Conservation (phyloP, 495 filamentous ascomycete genomes). For the Jackrogersella multiformis region DNA sequence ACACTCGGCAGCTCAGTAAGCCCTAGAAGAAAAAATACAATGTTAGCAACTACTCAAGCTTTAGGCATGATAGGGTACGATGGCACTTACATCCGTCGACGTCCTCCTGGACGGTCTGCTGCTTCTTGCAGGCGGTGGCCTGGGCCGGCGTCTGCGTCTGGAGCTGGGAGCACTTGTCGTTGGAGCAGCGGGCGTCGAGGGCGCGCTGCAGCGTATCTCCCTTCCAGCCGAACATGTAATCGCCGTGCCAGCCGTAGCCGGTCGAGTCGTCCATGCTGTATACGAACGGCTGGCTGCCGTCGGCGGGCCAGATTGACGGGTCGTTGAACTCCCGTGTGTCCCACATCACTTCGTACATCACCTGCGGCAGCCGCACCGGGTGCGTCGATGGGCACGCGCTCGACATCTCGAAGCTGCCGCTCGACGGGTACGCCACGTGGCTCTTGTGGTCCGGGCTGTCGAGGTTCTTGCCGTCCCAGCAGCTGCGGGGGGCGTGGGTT, state of each 20-base stretch:
- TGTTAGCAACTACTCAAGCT: slow-evolving; percentile 15
- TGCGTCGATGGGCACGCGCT: slow-evolving; percentile 53
- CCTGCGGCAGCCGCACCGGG: slow-evolving; percentile 51
- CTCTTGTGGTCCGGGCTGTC: slow-evolving; percentile 59
- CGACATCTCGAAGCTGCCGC: slow-evolving; percentile 44
- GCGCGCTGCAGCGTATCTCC: slow-evolving; percentile 54
- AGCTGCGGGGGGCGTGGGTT: slow-evolving; percentile 29
- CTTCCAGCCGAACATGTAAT: slow-evolving; percentile 58
- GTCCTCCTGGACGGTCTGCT: slow-evolving; percentile 49
- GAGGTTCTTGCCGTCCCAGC: slow-evolving; percentile 61
- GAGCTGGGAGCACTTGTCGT: slow-evolving; percentile 43
- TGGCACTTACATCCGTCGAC: slow-evolving; percentile 51
- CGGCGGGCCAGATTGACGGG: slow-evolving; percentile 50
- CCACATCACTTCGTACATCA: slow-evolving; percentile 59
- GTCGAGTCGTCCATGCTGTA: slow-evolving; percentile 46
- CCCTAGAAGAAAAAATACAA: slow-evolving; percentile 15
- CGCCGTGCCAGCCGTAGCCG: slow-evolving; percentile 54
- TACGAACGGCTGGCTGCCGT: slow-evolving; percentile 50
- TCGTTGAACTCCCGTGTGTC: slow-evolving; percentile 49
- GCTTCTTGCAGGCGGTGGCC: slow-evolving; percentile 52
- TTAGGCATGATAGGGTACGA: not conserved
- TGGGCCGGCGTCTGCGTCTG: slow-evolving; percentile 48
- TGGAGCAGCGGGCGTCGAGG: slow-evolving; percentile 51
- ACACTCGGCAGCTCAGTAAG: slow-evolving; percentile 31
- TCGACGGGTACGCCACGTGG: slow-evolving; percentile 46